Base-by-base conservation (phyloP, 129 eudicot genomes). In the Centella asiatica region DNA sequence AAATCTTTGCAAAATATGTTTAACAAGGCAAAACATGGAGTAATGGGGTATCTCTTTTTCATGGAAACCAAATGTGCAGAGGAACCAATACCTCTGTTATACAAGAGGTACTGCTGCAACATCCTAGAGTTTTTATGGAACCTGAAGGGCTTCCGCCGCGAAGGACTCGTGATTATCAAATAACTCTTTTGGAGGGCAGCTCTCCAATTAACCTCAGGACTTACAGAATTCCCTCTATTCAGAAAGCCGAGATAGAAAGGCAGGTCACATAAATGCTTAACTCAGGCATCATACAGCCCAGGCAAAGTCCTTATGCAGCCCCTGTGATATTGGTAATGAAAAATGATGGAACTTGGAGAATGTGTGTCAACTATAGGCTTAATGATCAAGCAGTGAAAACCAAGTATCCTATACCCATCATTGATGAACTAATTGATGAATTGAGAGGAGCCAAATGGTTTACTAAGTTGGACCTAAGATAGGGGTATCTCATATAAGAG, bases 281-380 rank as follows among this genome's bases (percentile, higher is more conserved):
- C 5, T 0, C 10, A 28, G 28, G 57, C 2, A 22, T 64, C 15
- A 64, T 64, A 5, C 56, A 19, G 15, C 57, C 56, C 1, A 27
- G 44, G 18, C 0, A 6, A 6, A 14, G 18, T 15, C 47, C 70
- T 6, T 65, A 49, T 33, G 29, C 48, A 19, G 9, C 49, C 1
- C 70, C 60, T 18, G 23, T 65, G 2, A n/a, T 65, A 14, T 52
- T 49, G 4, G 60, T 48, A 1, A 3, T 9, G 14, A 51, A 65
- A 10, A 31, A 65, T 3, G 70, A 49, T 33, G 34, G 33, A 4
- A 48, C 47, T 44, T 44, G 49, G 49, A 44, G 49, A 44, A 44
- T 44, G 64, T 59, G 64, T 59, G 46, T 59, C 2, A 42, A 42
- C 22, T 45, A 45, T 19, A 26, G 67, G 15, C 14, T 62, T 10